phyloP scores from a whole-genome alignment of 768 basidiomycete genomes.

The Myochromella boudieri region DNA sequence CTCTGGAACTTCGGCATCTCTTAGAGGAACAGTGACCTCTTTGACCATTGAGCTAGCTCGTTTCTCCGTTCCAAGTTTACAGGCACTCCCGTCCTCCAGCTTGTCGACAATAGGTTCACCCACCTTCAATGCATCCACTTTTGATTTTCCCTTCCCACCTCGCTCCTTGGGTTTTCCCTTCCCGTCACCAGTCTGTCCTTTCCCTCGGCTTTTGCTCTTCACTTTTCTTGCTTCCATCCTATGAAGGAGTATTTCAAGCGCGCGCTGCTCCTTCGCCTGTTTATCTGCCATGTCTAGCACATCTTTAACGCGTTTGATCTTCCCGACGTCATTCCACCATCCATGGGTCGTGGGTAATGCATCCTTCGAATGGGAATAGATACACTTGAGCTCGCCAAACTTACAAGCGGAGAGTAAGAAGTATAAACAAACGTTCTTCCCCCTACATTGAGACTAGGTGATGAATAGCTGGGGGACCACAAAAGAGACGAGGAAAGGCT shows the following conservation, averaged over 20 bases:
- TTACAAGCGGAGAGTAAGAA: conserved; percentile 39
- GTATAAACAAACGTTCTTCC: conserved; percentile 50
- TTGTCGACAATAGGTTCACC: too few relatives aligned
- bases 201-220: conserved; percentile 14
- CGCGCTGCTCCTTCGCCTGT: conserved; percentile 18
- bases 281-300: conserved; percentile 21
- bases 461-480: not conserved
- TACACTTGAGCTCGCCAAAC: conserved; percentile 35
- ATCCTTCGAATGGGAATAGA: conserved; percentile 37
- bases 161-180: conserved; percentile 6
- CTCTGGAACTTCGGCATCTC: too few relatives aligned
- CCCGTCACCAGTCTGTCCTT: conserved; percentile 3
- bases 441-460: conserved; percentile 30
- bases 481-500: conserved; percentile 18
- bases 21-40: too few relatives aligned
- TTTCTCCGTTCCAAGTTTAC: too few relatives aligned
- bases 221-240: conserved; percentile 10
- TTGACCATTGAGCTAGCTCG: too few relatives aligned
- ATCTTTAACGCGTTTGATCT: conserved; percentile 17
- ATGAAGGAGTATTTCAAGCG: conserved; percentile 6
- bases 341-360: conserved; percentile 30
- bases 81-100: too few relatives aligned
- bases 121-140: too few relatives aligned
- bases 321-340: conserved; percentile 34
- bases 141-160: conserved; percentile 1